Evolutionary conservation across 2,329 filamentous ascomycete genomes (phyloP).

Genomic region (Colletotrichum phormii): DNA sequence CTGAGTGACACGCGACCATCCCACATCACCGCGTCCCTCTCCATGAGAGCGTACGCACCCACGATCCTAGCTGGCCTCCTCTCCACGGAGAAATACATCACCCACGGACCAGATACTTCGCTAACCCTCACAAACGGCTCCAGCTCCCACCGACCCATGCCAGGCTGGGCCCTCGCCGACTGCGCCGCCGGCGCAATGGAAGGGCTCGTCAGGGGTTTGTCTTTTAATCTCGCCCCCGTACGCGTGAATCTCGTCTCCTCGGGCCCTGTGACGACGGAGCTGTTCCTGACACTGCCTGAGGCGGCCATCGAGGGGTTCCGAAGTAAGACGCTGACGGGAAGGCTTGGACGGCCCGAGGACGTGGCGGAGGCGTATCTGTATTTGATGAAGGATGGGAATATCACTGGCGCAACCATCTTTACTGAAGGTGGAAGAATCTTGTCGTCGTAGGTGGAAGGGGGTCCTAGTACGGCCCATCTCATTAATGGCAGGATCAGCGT

Average conservation of each 20-base stretch:
- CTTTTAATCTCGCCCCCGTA: background rate
- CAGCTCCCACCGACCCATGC: background rate
- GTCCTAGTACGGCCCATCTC: too few relatives aligned
- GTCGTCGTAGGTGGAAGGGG: background rate
- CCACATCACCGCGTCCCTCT: slow-evolving; percentile 3
- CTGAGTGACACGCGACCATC: background rate
- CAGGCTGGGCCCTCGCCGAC: too few relatives aligned
- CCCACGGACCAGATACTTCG: slow-evolving; percentile 3
- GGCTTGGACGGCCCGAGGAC: slow-evolving; percentile 46
- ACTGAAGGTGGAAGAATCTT: slow-evolving; percentile 40
- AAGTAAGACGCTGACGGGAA: background rate
- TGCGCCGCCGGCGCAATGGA: slow-evolving; percentile 3
- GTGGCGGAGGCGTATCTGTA: slow-evolving; percentile 57
- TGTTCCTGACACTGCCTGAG: slow-evolving; percentile 2
- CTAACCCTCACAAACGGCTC: slow-evolving; percentile 26
- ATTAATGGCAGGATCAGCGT: too few relatives aligned
- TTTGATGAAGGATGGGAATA: slow-evolving; percentile 54
- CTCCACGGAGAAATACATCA: background rate
- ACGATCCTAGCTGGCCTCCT: slow-evolving; percentile 10
- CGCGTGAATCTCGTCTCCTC: slow-evolving; percentile 23
- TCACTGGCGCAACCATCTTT: slow-evolving; percentile 47
- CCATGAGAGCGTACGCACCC: slow-evolving; percentile 8
- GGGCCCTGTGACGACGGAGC: slow-evolving; percentile 4
- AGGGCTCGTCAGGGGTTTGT: slow-evolving; percentile 9
- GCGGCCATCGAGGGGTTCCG: slow-evolving; percentile 8